These are phyloP conservation scores for Sungouiella blattae DNA, from an alignment of 805 yeast genomes.

Conservation along the genomic window DNA sequence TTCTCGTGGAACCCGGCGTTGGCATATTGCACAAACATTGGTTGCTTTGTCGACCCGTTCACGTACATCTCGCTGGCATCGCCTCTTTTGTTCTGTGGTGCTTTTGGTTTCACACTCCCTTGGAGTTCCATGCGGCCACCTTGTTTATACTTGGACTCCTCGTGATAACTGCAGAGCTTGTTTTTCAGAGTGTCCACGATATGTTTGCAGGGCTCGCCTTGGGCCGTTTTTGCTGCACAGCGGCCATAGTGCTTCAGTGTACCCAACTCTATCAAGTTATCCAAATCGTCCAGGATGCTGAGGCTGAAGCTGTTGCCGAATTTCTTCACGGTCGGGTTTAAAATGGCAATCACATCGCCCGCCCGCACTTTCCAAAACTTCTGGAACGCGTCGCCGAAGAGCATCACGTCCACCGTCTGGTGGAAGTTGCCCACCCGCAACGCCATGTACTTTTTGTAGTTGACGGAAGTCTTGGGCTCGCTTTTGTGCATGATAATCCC, in stretches of 20 bases:
- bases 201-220: constrained; percentile 53
- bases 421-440: constrained; percentile 67
- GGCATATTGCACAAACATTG: constrained; percentile 14
- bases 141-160: constrained; percentile 56
- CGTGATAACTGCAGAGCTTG: constrained; percentile 69
- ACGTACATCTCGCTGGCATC: constrained; percentile 14
- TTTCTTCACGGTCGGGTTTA: constrained; percentile 64
- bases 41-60: constrained; percentile 20
- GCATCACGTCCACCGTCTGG: constrained; percentile 53
- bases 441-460: constrained; percentile 51
- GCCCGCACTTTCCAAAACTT: constrained; percentile 68
- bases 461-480: constrained; percentile 43
- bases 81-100: constrained; percentile 46
- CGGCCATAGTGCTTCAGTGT: constrained; percentile 60
- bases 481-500: constrained; percentile 65
- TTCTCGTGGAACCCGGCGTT: constrained; percentile 14
- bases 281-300: constrained; percentile 45
- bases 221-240: constrained; percentile 51
- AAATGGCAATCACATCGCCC: constrained; percentile 70
- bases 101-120: constrained; percentile 52
- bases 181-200: constrained; percentile 55
- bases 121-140: constrained; percentile 67
- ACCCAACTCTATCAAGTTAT: constrained; percentile 71
- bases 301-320: constrained; percentile 46
- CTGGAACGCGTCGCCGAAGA: constrained; percentile 66